Base-by-base conservation (phyloP, 805 yeast species). In the Candida bentonensis region DNA sequence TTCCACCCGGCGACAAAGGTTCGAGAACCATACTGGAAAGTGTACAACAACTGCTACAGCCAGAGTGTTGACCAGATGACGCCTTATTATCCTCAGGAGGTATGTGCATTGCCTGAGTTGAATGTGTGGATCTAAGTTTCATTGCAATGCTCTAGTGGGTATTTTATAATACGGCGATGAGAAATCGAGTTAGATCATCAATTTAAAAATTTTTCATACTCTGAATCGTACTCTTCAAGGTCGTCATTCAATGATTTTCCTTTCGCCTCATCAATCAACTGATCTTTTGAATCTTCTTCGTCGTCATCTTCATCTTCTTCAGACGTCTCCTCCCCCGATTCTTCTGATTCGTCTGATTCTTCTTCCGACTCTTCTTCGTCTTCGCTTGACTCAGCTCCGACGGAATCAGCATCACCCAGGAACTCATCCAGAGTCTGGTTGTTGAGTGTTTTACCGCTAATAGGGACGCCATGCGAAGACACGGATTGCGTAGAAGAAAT, bases 1-100 rank as follows among this genome's bases (percentile, higher is more conserved):
- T 92, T 87, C 59, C 97, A 92, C 54, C 94, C 97, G 1, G 96
- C 97, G 0, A 68, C 81, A 46, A 82, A 79, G 54, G 97, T 92
- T 0, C 69, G 98, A 48, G 64, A 63, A 3, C 79, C 92, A 0
- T 92, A 81, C 60, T 92, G 97, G 97, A 78, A 72, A 50, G 59
- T 87, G 13, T 88, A 76, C 66, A 88, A 89, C 54, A 63, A 65
- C 34, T 76, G 87, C 22, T 88, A 88, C 55, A 74, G 83, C 13
- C 86, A 79, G 53, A 72, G 74, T 48, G 66, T 76, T 39, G 94
- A 86, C 58, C 65, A 88, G 0, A 58, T 92, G 57, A 86, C 87
- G 1, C 95, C 96, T 1, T 77, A 72, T 53, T 87, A 82, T 58
- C 97, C 97, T 0, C 17, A 13, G 11, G 36, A 11, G n/a, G 36